A percentile compares a stretch with the other conserved stretches of the same genome.
phyloP scores from a whole-genome alignment of 2,329 filamentous ascomycete species.

The Leptodontidium sp. region DNA sequence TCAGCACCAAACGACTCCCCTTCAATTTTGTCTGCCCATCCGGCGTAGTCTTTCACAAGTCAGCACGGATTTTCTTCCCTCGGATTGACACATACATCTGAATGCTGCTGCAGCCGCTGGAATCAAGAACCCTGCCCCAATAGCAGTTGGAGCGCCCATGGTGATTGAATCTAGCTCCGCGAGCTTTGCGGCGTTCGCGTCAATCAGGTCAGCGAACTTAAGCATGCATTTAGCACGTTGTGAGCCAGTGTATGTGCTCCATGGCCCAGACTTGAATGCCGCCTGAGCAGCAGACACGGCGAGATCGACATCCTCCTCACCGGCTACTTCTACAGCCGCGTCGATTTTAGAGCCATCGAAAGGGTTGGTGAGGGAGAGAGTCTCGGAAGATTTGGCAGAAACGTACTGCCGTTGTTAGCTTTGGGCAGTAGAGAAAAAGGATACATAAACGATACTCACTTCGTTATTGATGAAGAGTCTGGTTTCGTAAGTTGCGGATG shows the following conservation, averaged over 20 bases:
- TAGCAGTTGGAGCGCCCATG: constrained; percentile 54
- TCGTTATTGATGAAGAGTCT: constrained; percentile 59
- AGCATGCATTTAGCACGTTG: constrained; percentile 27
- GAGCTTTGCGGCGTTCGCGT: constrained; percentile 48
- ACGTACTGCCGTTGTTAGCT: constrained; percentile 40
- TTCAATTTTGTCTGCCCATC: constrained; percentile 51
- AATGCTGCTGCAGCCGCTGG: constrained; percentile 41
- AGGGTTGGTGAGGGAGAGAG: constrained; percentile 49
- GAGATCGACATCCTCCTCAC: constrained; percentile 50
- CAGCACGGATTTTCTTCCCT: constrained; percentile 21
- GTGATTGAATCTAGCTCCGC: constrained; percentile 54
- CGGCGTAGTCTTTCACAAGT: constrained; percentile 45
- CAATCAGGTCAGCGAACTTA: constrained; percentile 53
- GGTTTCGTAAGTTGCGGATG: constrained; percentile 18
- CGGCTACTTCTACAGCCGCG: constrained; percentile 43
- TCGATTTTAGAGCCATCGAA: constrained; percentile 56
- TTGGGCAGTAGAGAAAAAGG: constrained; percentile 21
- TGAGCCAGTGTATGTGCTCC: constrained; percentile 43
- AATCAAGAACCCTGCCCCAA: constrained; percentile 53
- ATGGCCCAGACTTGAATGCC: constrained; percentile 52
- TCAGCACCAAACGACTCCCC: constrained; percentile 51
- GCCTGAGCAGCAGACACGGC: constrained; percentile 55
- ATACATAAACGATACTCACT: constrained; percentile 40
- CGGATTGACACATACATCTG: constrained; percentile 30
- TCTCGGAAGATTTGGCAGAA: constrained; percentile 26